Base-by-base conservation (phyloP, 768 basidiomycete genomes). In the Lactifluus echinatus region DNA sequence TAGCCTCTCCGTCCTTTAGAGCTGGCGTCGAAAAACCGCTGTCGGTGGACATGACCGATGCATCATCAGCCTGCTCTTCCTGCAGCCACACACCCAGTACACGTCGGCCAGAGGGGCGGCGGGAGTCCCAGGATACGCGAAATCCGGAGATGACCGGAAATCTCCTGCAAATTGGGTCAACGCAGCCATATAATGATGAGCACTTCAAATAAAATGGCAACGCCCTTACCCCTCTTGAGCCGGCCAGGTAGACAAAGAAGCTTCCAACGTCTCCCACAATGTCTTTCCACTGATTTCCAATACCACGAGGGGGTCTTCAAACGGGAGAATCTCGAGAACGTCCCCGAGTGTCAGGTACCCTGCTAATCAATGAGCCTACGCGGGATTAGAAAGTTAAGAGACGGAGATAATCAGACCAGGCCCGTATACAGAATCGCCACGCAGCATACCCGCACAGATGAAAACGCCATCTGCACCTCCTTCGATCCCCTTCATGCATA, bases 91-190 rank as follows among this genome's bases (percentile, higher is more conserved):
- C 74, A 3, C 85, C 85, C 23, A 85, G 69, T 6, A 96, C 80
- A 15, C 93, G 83, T 52, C 84, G 74, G 15, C 85, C 84, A 0
- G 89, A 79, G 1, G 80, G 78, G 40, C 75, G 76, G 28, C 80
- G 78, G 36, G 90, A 93, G 68, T 96, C 92, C 93, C 92, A 94
- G 17, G 81, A 78, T 8, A 94, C 85, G 11, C 81, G 82, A 37
- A 94, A 77, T 17, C 93, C 93, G 23, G 92, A 87, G 36, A 95
- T 75, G 12, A 92, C 77, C 0, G 93, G 92, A 71, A 96, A 96
- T 12, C 93, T 89, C 21, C 92, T 93, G 56, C 1, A 45, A 26
- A 33, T 14, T 10, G 34, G 11, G 53, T 39, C 21, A 49, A 37
- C 7, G 21, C 15, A 26, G 26, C 6, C 21, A 24, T n/a, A 10